Conservation (phyloP, 805 yeast species). For the Metschnikowia noctiluminum region DNA sequence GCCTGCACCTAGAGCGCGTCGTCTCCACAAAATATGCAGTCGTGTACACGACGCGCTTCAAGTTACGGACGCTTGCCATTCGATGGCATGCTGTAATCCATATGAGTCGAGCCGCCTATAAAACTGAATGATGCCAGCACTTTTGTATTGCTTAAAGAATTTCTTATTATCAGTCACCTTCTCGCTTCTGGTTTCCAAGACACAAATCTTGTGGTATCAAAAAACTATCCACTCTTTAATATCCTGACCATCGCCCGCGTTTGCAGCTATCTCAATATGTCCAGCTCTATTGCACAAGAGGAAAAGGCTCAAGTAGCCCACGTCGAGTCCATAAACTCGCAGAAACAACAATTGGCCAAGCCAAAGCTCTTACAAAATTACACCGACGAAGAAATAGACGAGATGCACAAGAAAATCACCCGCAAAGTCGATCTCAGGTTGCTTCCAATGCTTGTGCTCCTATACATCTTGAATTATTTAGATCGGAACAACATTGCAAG, state of each 20-base stretch:
- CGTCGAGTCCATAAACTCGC: conserved; percentile 8
- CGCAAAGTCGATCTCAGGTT: conserved; percentile 48
- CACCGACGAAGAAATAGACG: conserved; percentile 41
- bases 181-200: neutral
- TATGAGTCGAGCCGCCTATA: too few species aligned
- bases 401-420: conserved; percentile 41
- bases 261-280: conserved; percentile 1
- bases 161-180: neutral
- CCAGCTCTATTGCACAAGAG: conserved; percentile 1
- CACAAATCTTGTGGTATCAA: too few species aligned
- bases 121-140: too few species aligned
- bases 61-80: neutral
- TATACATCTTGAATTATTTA: conserved; percentile 50
- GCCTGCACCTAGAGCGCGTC: neutral
- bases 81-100: neutral
- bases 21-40: neutral
- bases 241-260: neutral
- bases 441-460: conserved; percentile 47
- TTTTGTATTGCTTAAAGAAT: neutral
- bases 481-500: conserved; percentile 54
- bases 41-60: neutral
- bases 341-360: conserved; percentile 1
- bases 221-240: too few species aligned
- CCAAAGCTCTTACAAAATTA: conserved; percentile 33
- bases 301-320: conserved; percentile 11